Percentiles rank a stretch among this genome's conserved stretches.
Evolutionary conservation across 768 basidiomycete species (phyloP).

Genomic region (Boletus insuetus): DNA sequence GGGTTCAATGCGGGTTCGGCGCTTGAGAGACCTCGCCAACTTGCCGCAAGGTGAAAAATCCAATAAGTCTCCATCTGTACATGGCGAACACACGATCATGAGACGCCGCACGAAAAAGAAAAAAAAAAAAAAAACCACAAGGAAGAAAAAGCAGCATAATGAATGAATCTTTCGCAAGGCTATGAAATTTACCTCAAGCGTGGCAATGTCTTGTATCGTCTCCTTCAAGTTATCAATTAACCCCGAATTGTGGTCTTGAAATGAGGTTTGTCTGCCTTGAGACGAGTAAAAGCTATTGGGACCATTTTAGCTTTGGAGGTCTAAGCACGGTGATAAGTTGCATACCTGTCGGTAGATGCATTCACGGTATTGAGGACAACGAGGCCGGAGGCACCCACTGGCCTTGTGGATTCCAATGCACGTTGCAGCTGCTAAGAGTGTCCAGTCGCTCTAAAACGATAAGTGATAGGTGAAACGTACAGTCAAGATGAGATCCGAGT

Average conservation of each 20-base stretch:
- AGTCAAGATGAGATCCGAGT: slow-evolving; percentile 47
- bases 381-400: slow-evolving; percentile 32
- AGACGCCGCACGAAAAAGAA: not conserved
- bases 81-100: not conserved
- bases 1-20: slow-evolving; percentile 27
- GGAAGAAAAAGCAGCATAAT: no score
- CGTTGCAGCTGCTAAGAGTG: slow-evolving; percentile 41
- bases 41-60: slow-evolving; percentile 72
- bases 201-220: slow-evolving; percentile 52
- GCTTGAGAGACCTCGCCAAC: slow-evolving; percentile 48
- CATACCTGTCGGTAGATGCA: slow-evolving; percentile 79
- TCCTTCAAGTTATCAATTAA: slow-evolving; percentile 56
- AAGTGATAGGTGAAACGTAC: slow-evolving; percentile 35
- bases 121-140: not conserved
- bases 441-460: slow-evolving; percentile 2
- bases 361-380: slow-evolving; percentile 52
- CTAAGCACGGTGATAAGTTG: not conserved
- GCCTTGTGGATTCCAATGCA: slow-evolving; percentile 45
- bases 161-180: not conserved
- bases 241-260: slow-evolving; percentile 67
- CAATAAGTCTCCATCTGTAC: slow-evolving; percentile 84
- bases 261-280: slow-evolving; percentile 80
- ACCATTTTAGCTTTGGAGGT: slow-evolving; percentile 5
- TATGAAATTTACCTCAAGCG: slow-evolving; percentile 56
- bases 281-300: slow-evolving; percentile 75